Percentiles rank a stretch among this genome's conserved stretches.
phyloP scores from a whole-genome alignment of 768 basidiomycete species.

The Boletellus ananas region DNA sequence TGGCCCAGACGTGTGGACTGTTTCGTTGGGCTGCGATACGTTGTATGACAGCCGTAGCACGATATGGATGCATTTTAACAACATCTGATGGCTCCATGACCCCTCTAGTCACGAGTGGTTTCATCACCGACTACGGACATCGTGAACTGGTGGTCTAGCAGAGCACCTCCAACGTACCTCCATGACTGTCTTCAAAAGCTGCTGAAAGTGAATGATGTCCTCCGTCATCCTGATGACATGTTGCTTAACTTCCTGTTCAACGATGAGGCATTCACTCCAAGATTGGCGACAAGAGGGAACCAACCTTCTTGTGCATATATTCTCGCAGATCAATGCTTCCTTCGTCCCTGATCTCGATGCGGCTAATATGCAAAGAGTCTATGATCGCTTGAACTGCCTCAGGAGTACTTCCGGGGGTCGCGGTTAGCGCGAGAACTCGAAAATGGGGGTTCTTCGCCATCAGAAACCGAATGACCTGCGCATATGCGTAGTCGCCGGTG shows the following conservation, averaged over 20 bases:
- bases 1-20: constrained; percentile 44
- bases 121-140: constrained; percentile 30
- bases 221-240: constrained; percentile 74
- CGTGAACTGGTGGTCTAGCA: constrained; percentile 3
- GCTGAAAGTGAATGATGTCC: constrained; percentile 60
- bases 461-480: constrained; percentile 80
- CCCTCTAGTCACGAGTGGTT: constrained; percentile 33
- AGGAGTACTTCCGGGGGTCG: constrained; percentile 85
- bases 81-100: constrained; percentile 54
- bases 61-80: constrained; percentile 63
- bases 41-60: constrained; percentile 43
- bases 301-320: constrained; percentile 86
- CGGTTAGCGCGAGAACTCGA: constrained; percentile 88
- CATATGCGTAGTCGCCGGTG: constrained; percentile 90
- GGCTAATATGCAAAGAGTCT: constrained; percentile 91
- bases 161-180: constrained; percentile 43
- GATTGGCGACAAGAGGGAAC: constrained; percentile 8
- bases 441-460: constrained; percentile 96
- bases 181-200: constrained; percentile 70
- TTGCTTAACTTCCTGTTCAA: constrained; percentile 61
- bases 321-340: constrained; percentile 79
- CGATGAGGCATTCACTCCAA: neutral
- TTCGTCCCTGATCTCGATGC: constrained; percentile 93
- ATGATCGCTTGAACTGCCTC: constrained; percentile 88
- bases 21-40: constrained; percentile 37